phyloP scores from a whole-genome alignment of 371 early-diverging fungal species.

The Circinella minor region DNA sequence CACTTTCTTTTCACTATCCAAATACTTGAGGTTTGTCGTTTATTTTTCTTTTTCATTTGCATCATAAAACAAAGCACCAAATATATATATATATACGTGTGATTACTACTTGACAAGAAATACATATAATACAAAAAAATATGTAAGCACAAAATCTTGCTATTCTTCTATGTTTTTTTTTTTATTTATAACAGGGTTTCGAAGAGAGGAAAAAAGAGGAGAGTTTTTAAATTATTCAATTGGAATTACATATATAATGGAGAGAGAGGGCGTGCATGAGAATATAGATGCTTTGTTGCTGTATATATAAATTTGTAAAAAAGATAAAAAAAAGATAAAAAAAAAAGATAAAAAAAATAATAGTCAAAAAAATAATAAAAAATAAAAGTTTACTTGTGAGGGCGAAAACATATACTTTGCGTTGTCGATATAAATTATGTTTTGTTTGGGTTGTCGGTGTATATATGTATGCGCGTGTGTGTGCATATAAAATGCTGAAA shows the following conservation, averaged over 20 bases:
- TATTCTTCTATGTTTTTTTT: slow-evolving; percentile 3
- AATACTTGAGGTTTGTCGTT: not conserved
- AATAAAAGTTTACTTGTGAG: too few species aligned
- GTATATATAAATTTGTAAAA: too few species aligned
- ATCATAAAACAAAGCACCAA: not conserved
- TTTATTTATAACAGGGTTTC: not conserved
- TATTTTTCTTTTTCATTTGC: slow-evolving; percentile 4
- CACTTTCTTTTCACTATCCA: not conserved
- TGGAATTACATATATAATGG: too few species aligned
- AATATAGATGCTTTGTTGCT: too few species aligned
- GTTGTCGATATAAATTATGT: too few species aligned
- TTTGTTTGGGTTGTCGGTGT: not conserved
- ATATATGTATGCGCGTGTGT: not conserved
- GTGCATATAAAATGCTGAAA: not conserved
- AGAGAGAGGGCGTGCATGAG: not conserved
- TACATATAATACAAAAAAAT: slow-evolving; percentile 6
- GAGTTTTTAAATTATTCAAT: not conserved
- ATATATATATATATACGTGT: not conserved
- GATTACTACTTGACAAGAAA: not conserved
- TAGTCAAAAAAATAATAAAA: too few species aligned
- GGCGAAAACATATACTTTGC: too few species aligned
- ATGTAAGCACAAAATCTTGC: slow-evolving; percentile 4
- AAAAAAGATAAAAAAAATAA: too few species aligned
- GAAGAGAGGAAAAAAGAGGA: slow-evolving; percentile 3
- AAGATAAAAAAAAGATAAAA: too few species aligned